These are phyloP conservation scores for Colletotrichum lentis DNA, from an alignment of 2,329 filamentous ascomycete species.

Conservation along the genomic window DNA sequence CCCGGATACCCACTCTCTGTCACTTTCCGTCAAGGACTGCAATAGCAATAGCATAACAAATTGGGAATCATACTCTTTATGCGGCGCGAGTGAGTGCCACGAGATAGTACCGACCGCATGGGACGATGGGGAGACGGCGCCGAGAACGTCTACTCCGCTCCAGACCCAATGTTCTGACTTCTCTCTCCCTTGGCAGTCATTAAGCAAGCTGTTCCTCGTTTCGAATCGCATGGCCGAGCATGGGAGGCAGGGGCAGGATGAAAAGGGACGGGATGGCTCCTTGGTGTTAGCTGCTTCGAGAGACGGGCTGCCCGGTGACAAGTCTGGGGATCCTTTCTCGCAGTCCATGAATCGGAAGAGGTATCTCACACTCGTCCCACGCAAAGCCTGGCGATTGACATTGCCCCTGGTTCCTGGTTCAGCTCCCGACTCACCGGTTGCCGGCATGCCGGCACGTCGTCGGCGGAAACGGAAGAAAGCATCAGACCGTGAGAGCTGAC, in stretches of 20 bases:
- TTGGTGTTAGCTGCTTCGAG: not conserved
- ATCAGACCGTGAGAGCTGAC: not conserved
- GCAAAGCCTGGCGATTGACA: not conserved
- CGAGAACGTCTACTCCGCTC: not conserved
- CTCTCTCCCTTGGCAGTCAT: not conserved
- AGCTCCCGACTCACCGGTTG: not conserved
- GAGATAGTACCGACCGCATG: not conserved
- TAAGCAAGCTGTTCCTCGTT: not conserved
- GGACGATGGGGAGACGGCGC: not conserved
- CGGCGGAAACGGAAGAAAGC: not conserved
- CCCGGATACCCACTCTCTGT: not conserved
- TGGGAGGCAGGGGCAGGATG: not conserved
- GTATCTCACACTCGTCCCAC: not conserved
- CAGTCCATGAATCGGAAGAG: not conserved
- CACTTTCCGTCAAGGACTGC: not conserved
- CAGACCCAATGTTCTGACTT: constrained; percentile 5
- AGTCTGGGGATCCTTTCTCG: not conserved
- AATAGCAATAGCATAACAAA: not conserved
- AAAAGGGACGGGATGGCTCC: not conserved
- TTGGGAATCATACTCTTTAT: not conserved
- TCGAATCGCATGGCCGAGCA: not conserved
- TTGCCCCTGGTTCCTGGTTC: not conserved
- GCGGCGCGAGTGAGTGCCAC: not conserved
- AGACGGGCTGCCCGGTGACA: not conserved
- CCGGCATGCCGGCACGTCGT: not conserved